These are phyloP conservation scores for Parascedosporium putredinis DNA, from an alignment of 2,329 filamentous ascomycete genomes.

Conservation along the genomic window DNA sequence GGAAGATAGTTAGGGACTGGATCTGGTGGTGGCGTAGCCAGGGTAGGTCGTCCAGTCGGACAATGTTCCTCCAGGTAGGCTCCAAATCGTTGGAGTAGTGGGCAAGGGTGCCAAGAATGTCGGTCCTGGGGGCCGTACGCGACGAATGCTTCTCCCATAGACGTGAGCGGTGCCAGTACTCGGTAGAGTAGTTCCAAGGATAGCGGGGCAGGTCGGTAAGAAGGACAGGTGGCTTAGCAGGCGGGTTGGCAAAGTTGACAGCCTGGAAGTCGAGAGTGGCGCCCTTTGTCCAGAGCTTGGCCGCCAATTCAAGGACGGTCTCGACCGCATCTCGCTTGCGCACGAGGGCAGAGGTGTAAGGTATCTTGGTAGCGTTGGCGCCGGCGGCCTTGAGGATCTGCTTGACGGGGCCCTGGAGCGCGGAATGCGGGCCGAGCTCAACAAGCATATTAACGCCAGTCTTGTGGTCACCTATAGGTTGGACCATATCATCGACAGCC, in stretches of 20 bases:
- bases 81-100: constrained; percentile 33
- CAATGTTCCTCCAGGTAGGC: constrained; percentile 37
- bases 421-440: constrained; percentile 40
- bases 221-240: constrained; percentile 15
- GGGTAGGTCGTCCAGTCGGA: constrained; percentile 38
- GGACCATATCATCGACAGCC: constrained; percentile 17
- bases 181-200: constrained; percentile 34
- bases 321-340: constrained; percentile 40
- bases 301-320: constrained; percentile 32
- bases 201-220: constrained; percentile 36
- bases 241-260: constrained; percentile 28
- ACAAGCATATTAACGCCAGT: constrained; percentile 31
- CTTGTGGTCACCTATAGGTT: constrained; percentile 21
- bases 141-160: constrained; percentile 30
- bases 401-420: constrained; percentile 38
- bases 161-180: constrained; percentile 38
- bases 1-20: constrained; percentile 45
- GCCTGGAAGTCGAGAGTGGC: constrained; percentile 30
- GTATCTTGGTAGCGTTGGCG: constrained; percentile 28
- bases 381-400: constrained; percentile 36
- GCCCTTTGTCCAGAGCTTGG: constrained; percentile 34
- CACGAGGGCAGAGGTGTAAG: constrained; percentile 35
- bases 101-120: constrained; percentile 34
- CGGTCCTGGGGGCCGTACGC: constrained; percentile 28
- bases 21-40: constrained; percentile 50